Conservation (phyloP, 2,329 filamentous ascomycete species). For the Chaetomium sp. region DNA sequence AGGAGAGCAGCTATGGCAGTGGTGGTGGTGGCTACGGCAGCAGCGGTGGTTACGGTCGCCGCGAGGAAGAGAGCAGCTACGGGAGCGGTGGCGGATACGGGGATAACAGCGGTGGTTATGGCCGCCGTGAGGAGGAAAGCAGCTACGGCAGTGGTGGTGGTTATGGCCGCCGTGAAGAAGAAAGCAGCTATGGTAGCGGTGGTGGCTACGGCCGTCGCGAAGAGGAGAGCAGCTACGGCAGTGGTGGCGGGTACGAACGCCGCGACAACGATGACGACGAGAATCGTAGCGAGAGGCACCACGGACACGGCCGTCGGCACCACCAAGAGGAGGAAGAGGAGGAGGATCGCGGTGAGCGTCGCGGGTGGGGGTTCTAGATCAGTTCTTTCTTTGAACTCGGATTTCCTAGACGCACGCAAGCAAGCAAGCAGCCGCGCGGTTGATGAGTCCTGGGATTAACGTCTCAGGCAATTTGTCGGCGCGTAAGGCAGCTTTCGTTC, state of each 20-base stretch:
- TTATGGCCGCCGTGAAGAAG: conserved; percentile 24
- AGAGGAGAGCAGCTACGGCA: conserved; percentile 14
- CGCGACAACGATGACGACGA: conserved; percentile 13
- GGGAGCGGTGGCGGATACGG: too few relatives aligned
- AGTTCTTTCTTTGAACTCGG: neutral
- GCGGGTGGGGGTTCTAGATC: conserved; percentile 12
- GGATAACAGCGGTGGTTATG: conserved; percentile 1
- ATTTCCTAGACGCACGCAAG: too few relatives aligned
- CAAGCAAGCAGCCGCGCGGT: too few relatives aligned
- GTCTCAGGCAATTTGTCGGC: too few relatives aligned
- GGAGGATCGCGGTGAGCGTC: conserved; percentile 13
- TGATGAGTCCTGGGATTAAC: too few relatives aligned
- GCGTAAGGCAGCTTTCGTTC: too few relatives aligned
- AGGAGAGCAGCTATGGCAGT: conserved; percentile 22
- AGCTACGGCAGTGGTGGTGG: conserved; percentile 3
- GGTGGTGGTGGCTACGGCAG: conserved; percentile 21
- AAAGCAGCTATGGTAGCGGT: conserved; percentile 5
- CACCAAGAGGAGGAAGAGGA: conserved; percentile 12
- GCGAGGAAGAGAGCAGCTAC: conserved; percentile 21
- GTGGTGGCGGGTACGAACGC: neutral
- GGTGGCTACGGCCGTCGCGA: conserved; percentile 20
- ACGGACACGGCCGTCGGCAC: neutral
- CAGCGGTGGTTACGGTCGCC: conserved; percentile 21
- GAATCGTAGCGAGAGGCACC: conserved; percentile 8
- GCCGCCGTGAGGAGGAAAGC: neutral